phyloP scores from a whole-genome alignment of 192 early-diverging fungal species.

The Rhizoclosmatium globosum region DNA sequence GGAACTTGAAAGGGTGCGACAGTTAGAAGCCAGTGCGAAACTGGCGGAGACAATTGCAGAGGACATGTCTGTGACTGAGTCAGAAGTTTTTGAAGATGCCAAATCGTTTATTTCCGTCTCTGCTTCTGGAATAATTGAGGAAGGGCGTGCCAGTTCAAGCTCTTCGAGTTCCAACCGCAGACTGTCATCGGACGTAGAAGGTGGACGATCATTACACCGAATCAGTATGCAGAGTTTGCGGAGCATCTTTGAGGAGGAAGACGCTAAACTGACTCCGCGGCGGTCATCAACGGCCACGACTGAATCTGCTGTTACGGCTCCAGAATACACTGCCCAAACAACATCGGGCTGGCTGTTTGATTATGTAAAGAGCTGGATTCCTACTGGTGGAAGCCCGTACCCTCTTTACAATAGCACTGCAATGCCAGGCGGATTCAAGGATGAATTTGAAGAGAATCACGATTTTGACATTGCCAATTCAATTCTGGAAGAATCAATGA shows the following conservation, averaged over 20 bases:
- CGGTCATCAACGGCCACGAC: background rate
- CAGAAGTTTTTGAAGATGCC: constrained; percentile 34
- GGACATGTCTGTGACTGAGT: background rate
- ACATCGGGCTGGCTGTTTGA: constrained; percentile 8
- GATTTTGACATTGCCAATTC: background rate
- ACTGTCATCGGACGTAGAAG: background rate
- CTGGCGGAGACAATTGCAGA: background rate
- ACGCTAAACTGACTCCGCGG: background rate
- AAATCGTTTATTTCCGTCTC: constrained; percentile 21
- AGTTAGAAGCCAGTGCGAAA: background rate
- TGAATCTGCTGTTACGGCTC: background rate
- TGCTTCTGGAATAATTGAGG: background rate
- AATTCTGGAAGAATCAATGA: background rate
- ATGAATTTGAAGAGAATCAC: constrained; percentile 9
- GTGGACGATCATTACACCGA: background rate
- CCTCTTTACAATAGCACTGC: constrained; percentile 22
- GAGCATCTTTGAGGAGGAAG: background rate
- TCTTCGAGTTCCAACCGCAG: background rate
- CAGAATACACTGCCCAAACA: background rate
- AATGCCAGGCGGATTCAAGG: constrained; percentile 19
- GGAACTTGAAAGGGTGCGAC: too few species aligned
- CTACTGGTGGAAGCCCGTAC: background rate
- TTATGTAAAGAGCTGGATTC: constrained; percentile 27
- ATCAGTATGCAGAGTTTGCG: constrained; percentile 17
- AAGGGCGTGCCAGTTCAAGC: background rate